Evolutionary conservation across 352 stramenopile species (phyloP), one percentile per base, ranked within the genome.

Genomic region (Thalassiosira mediterranea): DNA sequence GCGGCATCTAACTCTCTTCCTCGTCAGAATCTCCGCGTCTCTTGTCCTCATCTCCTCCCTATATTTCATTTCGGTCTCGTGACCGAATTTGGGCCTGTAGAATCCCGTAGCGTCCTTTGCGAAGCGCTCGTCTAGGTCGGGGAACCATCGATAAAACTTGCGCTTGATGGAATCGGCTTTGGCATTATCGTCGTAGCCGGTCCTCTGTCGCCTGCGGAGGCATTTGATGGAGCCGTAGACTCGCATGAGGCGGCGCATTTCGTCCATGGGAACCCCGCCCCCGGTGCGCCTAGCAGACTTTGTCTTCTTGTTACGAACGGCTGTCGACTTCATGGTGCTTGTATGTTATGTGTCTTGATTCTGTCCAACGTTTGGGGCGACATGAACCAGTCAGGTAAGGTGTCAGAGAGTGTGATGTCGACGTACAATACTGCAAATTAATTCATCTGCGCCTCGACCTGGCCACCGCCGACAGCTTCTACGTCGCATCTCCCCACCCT

Each of bases 111-210:
- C 7, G 34, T 69, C 49, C 23, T 31, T 65, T 5, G 26, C 15
- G 49, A 77, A 77, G 26, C 68, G 58, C 31, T 69, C 57, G 5
- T 77, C 68, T n/a, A 76, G 44, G 44, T 76, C 58, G 40, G 67
- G 67, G 58, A 76, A 76, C 67, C 67, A 76, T 31, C 67, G 57
- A 37, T 76, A 76, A 47, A 76, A 76, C 49, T 76, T 76, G 23
- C 67, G 67, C 34, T 63, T 76, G 67, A 76, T 32, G 2, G 57
- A 70, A 42, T 76, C 67, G 7, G 29, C 48, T 26, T 76, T 76
- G 13, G 52, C 21, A 15, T 1, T 1, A 1, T 13, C 37, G 19
- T 31, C 48, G 19, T 26, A 10, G n/a, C 25, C 57, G 7, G n/a
- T 13, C 13, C 8, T 38, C 4, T 61, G 56, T 17, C 60, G 68